Conservation (phyloP, 805 yeast species). For the Tetrapisispora taiwanensis region DNA sequence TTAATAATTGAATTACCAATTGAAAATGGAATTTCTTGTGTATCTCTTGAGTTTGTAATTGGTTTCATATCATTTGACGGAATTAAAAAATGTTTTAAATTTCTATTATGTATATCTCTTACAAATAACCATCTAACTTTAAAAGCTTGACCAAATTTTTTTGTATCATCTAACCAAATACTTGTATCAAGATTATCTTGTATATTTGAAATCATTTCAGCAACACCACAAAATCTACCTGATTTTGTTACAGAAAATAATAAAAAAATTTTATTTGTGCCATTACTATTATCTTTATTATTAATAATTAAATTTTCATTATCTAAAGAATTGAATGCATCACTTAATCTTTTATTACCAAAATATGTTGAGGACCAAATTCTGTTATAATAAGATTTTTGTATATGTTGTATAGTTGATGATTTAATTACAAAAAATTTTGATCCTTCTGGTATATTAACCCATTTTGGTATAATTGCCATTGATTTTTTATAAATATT, state of each 20-base stretch:
- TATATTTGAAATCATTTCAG: constrained; percentile 38
- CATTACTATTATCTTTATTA: no score
- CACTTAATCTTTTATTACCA: constrained; percentile 44
- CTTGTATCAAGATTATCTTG: constrained; percentile 27
- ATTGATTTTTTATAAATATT: not conserved
- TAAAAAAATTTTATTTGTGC: constrained; percentile 32
- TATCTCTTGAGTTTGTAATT: constrained; percentile 51
- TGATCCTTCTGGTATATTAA: constrained; percentile 26
- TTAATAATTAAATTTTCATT: no score
- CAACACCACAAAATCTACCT: constrained; percentile 49
- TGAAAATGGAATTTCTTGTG: constrained; percentile 45
- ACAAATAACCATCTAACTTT: constrained; percentile 43
- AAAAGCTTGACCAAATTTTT: constrained; percentile 43
- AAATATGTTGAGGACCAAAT: constrained; percentile 53
- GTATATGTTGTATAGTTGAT: constrained; percentile 38
- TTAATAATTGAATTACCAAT: constrained; percentile 40
- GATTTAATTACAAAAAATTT: constrained; percentile 48
- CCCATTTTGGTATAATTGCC: constrained; percentile 20
- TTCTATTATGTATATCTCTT: constrained; percentile 41
- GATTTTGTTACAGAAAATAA: constrained; percentile 51
- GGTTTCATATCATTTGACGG: constrained; percentile 40
- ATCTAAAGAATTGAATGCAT: constrained; percentile 28
- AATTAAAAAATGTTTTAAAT: constrained; percentile 37
- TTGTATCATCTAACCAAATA: constrained; percentile 37
- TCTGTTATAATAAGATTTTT: constrained; percentile 38